Base-by-base conservation (phyloP, 768 basidiomycete genomes). In the Pholiota microspora region DNA sequence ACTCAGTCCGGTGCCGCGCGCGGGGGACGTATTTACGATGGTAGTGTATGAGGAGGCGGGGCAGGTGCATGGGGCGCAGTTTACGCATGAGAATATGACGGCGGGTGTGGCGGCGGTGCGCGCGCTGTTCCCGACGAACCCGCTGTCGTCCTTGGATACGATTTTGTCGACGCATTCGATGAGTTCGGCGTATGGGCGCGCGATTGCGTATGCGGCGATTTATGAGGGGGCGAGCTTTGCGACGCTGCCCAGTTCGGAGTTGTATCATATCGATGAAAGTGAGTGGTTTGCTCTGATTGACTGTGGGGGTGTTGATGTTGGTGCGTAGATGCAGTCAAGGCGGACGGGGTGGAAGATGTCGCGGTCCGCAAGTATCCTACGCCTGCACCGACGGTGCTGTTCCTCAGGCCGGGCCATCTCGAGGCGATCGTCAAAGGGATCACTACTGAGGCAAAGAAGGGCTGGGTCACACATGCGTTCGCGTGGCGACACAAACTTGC, bases 71-170 rank as follows among this genome's bases (percentile, higher is more conserved):
- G 86, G 80, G 21, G 80, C 79, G 7, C 84, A 85, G 55, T 71
- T 94, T 28, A 91, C 91, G 0, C 91, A 94, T 66, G 80, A 89
- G 67, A 94, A 93, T 59, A 65, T 96, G 54, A 95, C 92, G 2
- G 91, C 94, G 3, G 94, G 92, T 29, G 87, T 94, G n/a, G 84
- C 92, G 0, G 89, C 88, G 2, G 74, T 84, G 21, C 85, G 89
- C 31, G 81, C 85, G 4, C 66, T 94, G 18, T 82, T 96, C 60
- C 93, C 94, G 2, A 73, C 84, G 8, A 81, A 84, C 62, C 74
- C 82, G 10, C 61, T 93, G 36, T 82, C 88, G 4, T 71, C 85
- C 5, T 68, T 88, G 49, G 94, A 97, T 67, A 89, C 87, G 6
- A 73, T 98, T 29, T 77, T 88, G 9, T 94, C 91, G 23, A 81